Conservation (phyloP, 192 early-diverging fungal species). For the Entrophospora sp. region DNA sequence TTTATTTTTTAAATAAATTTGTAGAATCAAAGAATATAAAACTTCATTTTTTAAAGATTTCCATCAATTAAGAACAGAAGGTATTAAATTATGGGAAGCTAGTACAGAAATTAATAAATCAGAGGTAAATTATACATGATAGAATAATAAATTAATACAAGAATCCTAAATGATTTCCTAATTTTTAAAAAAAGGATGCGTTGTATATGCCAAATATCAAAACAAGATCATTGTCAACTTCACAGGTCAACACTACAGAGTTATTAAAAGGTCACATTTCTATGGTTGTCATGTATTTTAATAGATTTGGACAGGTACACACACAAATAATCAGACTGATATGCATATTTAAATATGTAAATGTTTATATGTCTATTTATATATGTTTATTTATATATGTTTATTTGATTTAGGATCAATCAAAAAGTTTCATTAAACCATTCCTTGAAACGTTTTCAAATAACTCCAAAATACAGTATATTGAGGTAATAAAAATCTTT, state of each 20-base stretch:
- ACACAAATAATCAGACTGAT: no score
- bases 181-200: slow-evolving; percentile 2
- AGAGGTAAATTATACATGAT: not conserved
- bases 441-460: not conserved
- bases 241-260: not conserved
- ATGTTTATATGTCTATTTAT: no score
- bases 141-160: not conserved
- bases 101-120: not conserved
- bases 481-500: not conserved
- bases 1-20: not conserved
- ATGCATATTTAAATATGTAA: no score
- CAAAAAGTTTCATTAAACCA: not conserved
- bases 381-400: not conserved
- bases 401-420: not conserved
- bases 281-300: not conserved
- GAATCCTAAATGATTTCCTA: not conserved
- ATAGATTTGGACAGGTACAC: slow-evolving; percentile 4
- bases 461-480: not conserved
- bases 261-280: not conserved
- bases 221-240: not conserved
- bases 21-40: slow-evolving; percentile 10
- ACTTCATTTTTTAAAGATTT: slow-evolving; percentile 11
- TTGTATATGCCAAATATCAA: slow-evolving; percentile 16
- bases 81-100: slow-evolving; percentile 16
- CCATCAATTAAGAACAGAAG: not conserved